Conservation (phyloP, 2,329 filamentous ascomycete species). For the Cordyceps cateniannulata region DNA sequence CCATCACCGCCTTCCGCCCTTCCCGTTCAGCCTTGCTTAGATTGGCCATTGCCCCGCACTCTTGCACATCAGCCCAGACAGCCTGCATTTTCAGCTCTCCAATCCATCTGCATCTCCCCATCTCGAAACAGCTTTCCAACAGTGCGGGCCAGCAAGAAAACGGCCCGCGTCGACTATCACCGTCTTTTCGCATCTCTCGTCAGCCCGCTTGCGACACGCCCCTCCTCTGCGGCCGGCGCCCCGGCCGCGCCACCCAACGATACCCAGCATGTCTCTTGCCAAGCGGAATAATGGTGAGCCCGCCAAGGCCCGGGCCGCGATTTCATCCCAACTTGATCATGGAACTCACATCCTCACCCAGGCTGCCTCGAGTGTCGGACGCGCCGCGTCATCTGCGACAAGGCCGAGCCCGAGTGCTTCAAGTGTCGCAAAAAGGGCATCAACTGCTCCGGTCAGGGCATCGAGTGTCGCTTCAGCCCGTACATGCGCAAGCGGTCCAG, state of each 20-base stretch:
- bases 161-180: background rate
- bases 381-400: conserved; percentile 33
- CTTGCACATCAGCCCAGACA: background rate
- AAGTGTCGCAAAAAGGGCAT: conserved; percentile 34
- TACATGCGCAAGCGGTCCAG: conserved; percentile 18
- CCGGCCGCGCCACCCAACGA: background rate
- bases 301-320: background rate
- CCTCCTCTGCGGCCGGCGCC: background rate
- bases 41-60: conserved; percentile 2
- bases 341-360: conserved; percentile 5
- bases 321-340: background rate
- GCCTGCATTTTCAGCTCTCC: background rate
- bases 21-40: background rate
- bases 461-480: conserved; percentile 30
- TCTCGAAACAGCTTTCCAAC: background rate
- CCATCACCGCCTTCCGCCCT: too few species aligned
- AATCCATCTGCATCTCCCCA: background rate
- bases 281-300: conserved; percentile 22
- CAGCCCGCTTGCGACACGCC: background rate
- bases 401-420: conserved; percentile 29
- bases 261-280: conserved; percentile 20
- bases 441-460: conserved; percentile 30
- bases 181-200: background rate
- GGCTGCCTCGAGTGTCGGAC: conserved; percentile 33
- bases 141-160: background rate